These are phyloP conservation scores for Penicillium diatomitis DNA, from an alignment of 495 filamentous ascomycete species.

Conservation along the genomic window DNA sequence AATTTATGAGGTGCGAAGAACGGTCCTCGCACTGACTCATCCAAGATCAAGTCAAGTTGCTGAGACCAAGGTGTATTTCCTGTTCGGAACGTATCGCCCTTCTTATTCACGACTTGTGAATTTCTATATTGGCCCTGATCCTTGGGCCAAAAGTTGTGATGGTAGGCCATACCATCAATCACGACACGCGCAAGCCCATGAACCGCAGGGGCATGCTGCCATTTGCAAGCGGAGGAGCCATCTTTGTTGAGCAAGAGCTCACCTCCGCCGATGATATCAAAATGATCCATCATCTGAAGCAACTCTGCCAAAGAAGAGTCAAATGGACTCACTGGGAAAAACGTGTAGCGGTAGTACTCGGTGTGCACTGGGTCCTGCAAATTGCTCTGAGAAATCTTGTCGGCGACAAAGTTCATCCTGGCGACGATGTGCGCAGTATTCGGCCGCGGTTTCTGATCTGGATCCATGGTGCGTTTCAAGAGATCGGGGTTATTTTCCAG, in stretches of 20 bases:
- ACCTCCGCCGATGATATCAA: background rate
- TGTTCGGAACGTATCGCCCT: background rate
- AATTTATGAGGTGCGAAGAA: constrained; percentile 5
- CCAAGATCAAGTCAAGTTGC: background rate
- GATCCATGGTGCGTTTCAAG: constrained; percentile 15
- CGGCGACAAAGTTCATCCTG: background rate
- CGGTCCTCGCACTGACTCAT: background rate
- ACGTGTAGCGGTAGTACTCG: constrained; percentile 6
- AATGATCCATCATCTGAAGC: constrained; percentile 3
- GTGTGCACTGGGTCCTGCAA: background rate
- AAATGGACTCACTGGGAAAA: constrained; percentile 8
- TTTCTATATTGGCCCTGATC: background rate
- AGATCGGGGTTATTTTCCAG: constrained; percentile 16
- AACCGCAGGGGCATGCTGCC: background rate
- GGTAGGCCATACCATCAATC: background rate
- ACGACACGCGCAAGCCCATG: background rate
- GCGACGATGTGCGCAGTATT: constrained; percentile 12
- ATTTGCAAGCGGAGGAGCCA: background rate
- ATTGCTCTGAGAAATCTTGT: background rate
- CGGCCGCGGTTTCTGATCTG: constrained; percentile 4
- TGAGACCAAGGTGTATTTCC: constrained; percentile 5
- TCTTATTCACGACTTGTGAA: background rate
- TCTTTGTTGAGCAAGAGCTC: background rate
- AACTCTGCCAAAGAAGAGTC: constrained; percentile 7
- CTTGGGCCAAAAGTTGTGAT: background rate